phyloP scores from a whole-genome alignment of 2,329 filamentous ascomycete species.

The Ophiostoma piceae region DNA sequence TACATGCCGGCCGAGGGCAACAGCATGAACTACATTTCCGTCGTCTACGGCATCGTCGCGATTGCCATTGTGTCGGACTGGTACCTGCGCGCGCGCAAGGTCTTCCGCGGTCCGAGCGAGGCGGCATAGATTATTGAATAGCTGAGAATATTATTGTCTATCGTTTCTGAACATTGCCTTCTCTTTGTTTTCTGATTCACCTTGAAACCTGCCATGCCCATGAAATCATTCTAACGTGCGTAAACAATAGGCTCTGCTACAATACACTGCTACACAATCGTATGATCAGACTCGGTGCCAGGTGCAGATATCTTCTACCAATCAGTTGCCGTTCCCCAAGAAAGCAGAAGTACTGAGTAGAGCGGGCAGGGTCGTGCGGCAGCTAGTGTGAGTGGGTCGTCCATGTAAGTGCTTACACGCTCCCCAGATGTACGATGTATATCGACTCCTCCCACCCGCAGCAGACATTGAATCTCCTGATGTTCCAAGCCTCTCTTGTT shows the following conservation, averaged over 20 bases:
- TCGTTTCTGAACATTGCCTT: too few relatives aligned
- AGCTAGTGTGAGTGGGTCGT: neutral
- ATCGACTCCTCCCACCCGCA: neutral
- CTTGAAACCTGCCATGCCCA: too few relatives aligned
- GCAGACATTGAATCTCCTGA: neutral
- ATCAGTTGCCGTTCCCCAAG: neutral
- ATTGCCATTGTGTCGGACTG: neutral
- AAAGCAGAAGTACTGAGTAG: neutral
- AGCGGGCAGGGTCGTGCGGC: neutral
- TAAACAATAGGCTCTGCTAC: neutral
- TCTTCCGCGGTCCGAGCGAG: neutral
- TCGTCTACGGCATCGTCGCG: neutral
- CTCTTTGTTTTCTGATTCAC: too few relatives aligned
- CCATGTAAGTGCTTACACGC: neutral
- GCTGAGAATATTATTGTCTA: too few relatives aligned
- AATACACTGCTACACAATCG: neutral
- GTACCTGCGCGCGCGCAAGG: neutral
- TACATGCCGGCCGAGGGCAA: conserved; percentile 34
- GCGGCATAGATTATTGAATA: too few relatives aligned
- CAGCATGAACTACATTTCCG: conserved; percentile 44
- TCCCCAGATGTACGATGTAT: neutral
- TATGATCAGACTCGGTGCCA: neutral
- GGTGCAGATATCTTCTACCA: too few relatives aligned
- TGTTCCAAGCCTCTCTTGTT: neutral
- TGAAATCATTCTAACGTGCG: too few relatives aligned